Evolutionary conservation across 805 yeast species (phyloP).

Genomic region (Saccharomycopsis javanensis): DNA sequence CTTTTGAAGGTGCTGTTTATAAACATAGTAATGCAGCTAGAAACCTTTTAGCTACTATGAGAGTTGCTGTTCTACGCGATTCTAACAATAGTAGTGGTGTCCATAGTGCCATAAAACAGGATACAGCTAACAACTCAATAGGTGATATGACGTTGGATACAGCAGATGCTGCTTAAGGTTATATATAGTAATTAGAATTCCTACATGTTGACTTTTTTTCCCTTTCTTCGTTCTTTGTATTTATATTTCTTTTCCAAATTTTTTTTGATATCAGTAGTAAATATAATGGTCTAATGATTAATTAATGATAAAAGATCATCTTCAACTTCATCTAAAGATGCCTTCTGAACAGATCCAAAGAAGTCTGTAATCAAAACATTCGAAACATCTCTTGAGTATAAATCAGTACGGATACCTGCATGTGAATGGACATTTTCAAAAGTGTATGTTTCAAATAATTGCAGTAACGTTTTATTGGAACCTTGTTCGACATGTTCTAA

Average conservation of each 20-base stretch:
- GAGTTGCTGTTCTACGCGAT: slow-evolving; percentile 69
- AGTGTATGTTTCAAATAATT: slow-evolving; percentile 75
- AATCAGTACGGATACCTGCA: slow-evolving; percentile 85
- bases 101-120: slow-evolving; percentile 62
- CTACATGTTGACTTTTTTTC: not conserved
- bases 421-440: slow-evolving; percentile 81
- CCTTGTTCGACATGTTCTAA: slow-evolving; percentile 72
- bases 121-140: slow-evolving; percentile 59
- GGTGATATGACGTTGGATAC: slow-evolving; percentile 39
- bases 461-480: slow-evolving; percentile 67
- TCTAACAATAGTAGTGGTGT: slow-evolving; percentile 62
- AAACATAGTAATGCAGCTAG: slow-evolving; percentile 90
- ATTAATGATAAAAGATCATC: slow-evolving; percentile 33
- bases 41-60: slow-evolving; percentile 84
- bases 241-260: not conserved
- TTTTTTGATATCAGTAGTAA: not conserved
- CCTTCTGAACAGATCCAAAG: slow-evolving; percentile 84
- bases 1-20: slow-evolving; percentile 92
- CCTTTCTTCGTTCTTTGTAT: not conserved
- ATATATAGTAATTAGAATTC: not conserved
- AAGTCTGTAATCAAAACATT: slow-evolving; percentile 83
- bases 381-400: slow-evolving; percentile 53
- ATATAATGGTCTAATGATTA: not conserved
- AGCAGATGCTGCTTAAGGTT: slow-evolving; percentile 47
- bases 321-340: slow-evolving; percentile 52